A percentile compares a stretch with the other conserved stretches of the same genome.
Conservation (phyloP, 169 alveolate genomes). For the Plasmodium coatneyi region DNA sequence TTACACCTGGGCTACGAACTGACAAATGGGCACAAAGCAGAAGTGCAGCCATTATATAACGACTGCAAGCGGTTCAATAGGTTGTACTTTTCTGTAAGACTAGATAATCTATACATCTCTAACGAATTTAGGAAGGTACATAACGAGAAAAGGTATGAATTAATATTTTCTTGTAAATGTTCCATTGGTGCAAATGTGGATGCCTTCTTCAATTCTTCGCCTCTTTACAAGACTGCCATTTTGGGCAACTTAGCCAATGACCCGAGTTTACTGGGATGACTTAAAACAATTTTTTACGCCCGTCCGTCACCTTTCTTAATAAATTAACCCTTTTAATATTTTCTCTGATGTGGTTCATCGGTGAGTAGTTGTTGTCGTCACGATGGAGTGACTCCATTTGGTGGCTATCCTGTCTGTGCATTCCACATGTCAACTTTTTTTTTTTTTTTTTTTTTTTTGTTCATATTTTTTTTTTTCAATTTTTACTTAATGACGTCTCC, state of each 20-base stretch:
- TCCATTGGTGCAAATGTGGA: conserved; percentile 48
- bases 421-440: neutral
- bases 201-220: conserved; percentile 23
- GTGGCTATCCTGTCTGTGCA: neutral
- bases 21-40: neutral
- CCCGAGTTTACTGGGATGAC: conserved; percentile 19
- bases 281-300: neutral
- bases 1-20: conserved; percentile 75
- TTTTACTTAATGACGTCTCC: neutral
- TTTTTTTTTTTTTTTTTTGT: neutral
- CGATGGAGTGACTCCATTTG: neutral
- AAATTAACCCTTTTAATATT: neutral
- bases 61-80: conserved; percentile 78
- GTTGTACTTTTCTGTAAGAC: conserved; percentile 74
- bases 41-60: conserved; percentile 76
- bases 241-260: conserved; percentile 30
- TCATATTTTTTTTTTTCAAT: neutral
- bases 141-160: conserved; percentile 73
- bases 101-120: conserved; percentile 52
- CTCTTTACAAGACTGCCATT: conserved; percentile 26
- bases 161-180: conserved; percentile 78
- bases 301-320: neutral
- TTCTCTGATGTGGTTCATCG: neutral
- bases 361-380: neutral
- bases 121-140: conserved; percentile 63